Evolutionary conservation across 176 grass and related monocot species (phyloP).

Genomic region (Typha latifolia): DNA sequence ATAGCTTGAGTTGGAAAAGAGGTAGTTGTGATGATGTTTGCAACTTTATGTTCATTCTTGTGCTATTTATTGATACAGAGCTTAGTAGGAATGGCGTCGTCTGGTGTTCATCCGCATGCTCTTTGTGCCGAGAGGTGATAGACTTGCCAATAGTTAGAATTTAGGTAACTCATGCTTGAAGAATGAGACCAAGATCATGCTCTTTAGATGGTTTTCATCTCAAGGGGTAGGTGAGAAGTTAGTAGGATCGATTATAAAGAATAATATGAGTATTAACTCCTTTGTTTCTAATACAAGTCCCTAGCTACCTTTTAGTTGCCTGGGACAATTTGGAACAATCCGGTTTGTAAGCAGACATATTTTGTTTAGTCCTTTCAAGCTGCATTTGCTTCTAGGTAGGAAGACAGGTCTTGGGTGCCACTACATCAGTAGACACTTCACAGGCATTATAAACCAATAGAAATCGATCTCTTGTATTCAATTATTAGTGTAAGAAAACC

Average conservation of each 20-base stretch:
- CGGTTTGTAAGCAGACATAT: no score
- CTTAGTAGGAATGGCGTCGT: not conserved
- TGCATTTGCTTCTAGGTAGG: no score
- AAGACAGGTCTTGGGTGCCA: no score
- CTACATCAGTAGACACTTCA: no score
- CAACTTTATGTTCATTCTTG: not conserved
- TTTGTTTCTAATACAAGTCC: no score
- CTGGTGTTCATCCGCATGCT: not conserved
- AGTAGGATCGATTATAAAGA: not conserved
- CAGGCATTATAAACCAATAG: no score
- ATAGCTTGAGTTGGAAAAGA: not conserved
- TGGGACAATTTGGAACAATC: no score
- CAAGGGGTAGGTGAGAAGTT: not conserved
- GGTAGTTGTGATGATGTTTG: not conserved
- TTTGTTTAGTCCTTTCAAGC: no score
- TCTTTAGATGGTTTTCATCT: not conserved
- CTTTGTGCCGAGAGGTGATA: not conserved
- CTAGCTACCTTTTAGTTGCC: no score
- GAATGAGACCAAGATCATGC: not conserved
- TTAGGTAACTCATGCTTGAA: not conserved
- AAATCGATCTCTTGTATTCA: no score
- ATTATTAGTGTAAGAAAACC: no score
- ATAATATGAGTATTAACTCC: no score
- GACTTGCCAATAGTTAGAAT: not conserved
- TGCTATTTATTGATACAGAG: not conserved